Evolutionary conservation across 2,329 filamentous ascomycete genomes (phyloP), one percentile per base, ranked within the genome.

Genomic region (Colletotrichum horii): DNA sequence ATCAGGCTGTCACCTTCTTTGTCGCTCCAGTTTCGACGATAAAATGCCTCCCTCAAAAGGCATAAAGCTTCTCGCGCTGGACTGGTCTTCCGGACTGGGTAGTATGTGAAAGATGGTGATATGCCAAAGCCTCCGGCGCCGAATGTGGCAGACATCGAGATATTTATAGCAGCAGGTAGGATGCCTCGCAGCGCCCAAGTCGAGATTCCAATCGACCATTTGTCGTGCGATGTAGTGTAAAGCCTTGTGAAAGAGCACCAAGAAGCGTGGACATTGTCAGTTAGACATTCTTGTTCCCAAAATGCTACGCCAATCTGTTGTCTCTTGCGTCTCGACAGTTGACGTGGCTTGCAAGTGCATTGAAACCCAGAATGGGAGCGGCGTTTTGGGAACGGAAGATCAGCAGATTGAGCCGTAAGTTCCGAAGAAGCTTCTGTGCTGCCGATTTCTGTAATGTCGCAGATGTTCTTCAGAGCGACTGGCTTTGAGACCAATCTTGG

Each of bases 71-170:
- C 11, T 11, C 12, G 6, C 8, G 43, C 43, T 2, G 43, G 43
- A 15, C 43, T 48, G 0, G 4, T 48, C 0, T 22, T 11, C 4
- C n/a, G 43, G n/a, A 14, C 1, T 0, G 43, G 43, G 3, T 22
- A 48, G 43, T 22, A 22, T 22, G 43, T 48, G 1, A 48, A 48
- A 4, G 43, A 48, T 14, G 43, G 43, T 1, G 43, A 48, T 22
- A 48, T 12, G n/a, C 43, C 43, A 22, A 48, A 48, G 2, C 43
- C 43, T 11, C 43, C 43, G 0, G 43, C 43, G 9, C 43, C 43
- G 0, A 48, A 48, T 4, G 43, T 22, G 6, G 43, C 43, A 4
- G n/a, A 48, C 43, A 48, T 48, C 19, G 43, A 48, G 2, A 22
- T 14, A 8, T 8, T 22, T 3, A 48, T 14, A 48, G 43, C 43